A percentile compares a stretch with the other conserved stretches of the same genome.
These are phyloP conservation scores for Sparassis latifolia DNA, from an alignment of 1,284 basidiomycete genomes.

Conservation along the genomic window DNA sequence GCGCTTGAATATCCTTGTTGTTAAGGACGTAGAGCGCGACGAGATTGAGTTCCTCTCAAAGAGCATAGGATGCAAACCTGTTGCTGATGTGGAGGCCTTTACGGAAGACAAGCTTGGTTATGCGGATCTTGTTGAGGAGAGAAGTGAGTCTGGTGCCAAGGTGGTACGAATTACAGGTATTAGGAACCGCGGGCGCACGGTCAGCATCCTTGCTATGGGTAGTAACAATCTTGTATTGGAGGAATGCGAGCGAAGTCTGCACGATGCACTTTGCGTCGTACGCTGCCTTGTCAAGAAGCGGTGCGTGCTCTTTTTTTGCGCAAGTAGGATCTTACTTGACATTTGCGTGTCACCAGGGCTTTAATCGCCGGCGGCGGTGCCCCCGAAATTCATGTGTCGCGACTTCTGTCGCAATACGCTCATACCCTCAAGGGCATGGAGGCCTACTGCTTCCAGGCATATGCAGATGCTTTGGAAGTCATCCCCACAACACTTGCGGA, in stretches of 20 bases:
- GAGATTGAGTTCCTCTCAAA: conserved; percentile 98
- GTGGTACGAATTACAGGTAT: conserved; percentile 95
- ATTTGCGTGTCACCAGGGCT: conserved; percentile 48
- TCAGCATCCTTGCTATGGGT: conserved; percentile 94
- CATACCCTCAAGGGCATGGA: conserved; percentile 98
- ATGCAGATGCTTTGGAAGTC: conserved; percentile 95
- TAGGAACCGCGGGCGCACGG: conserved; percentile 92
- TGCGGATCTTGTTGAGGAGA: conserved; percentile 94
- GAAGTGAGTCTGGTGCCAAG: conserved; percentile 79
- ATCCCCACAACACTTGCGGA: conserved; percentile 98
- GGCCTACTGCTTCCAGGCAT: conserved; percentile 98
- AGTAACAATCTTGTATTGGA: conserved; percentile 92
- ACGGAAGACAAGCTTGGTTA: conserved; percentile 98
- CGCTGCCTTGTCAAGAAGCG: conserved; percentile 98
- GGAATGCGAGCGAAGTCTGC: conserved; percentile 94
- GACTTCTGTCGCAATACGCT: conserved; percentile 85
- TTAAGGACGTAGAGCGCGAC: conserved; percentile 98
- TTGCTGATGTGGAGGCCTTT: conserved; percentile 97
- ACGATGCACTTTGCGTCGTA: conserved; percentile 97
- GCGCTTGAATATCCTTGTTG: conserved; percentile 93
- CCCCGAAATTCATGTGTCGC: conserved; percentile 98
- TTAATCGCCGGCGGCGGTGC: conserved; percentile 97
- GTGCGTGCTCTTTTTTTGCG: conserved; percentile 34
- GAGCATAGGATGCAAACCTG: conserved; percentile 91
- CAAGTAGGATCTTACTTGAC: background rate